These are phyloP conservation scores for Podospora bellae-mahoneyi DNA, from an alignment of 495 filamentous ascomycete species.

Conservation along the genomic window DNA sequence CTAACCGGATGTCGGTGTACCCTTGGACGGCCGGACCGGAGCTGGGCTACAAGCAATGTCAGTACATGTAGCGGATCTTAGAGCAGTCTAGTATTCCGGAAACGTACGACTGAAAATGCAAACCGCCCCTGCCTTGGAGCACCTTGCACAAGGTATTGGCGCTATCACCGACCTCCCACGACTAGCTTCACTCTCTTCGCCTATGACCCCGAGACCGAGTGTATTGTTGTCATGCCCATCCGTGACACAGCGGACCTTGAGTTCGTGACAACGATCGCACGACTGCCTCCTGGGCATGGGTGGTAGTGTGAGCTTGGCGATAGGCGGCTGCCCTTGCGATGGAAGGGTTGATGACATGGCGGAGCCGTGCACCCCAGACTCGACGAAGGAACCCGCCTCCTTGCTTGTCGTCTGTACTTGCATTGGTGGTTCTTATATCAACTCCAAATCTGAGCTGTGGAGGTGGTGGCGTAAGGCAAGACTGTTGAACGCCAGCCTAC, in stretches of 20 bases:
- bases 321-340: neutral
- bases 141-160: conserved; percentile 20
- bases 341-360: conserved; percentile 2
- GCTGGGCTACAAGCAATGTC: conserved; percentile 16
- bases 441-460: neutral
- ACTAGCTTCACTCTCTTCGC: conserved; percentile 12
- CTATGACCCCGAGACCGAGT: conserved; percentile 9
- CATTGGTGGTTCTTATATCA: neutral
- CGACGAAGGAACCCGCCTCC: neutral
- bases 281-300: conserved; percentile 29
- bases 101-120: conserved; percentile 28
- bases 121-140: conserved; percentile 22
- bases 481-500: neutral
- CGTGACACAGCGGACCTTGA: conserved; percentile 28
- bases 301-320: conserved; percentile 3
- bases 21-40: conserved; percentile 26
- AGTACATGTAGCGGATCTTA: neutral
- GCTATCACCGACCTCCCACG: conserved; percentile 14
- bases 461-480: neutral
- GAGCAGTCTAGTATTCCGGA: too few relatives aligned
- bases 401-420: neutral
- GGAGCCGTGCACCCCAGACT: neutral
- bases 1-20: conserved; percentile 16
- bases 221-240: conserved; percentile 13
- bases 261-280: conserved; percentile 28